A percentile compares a stretch with the other conserved stretches of the same genome.
Evolutionary conservation across 1,284 basidiomycete genomes (phyloP).

Genomic region (Irpex sp.): DNA sequence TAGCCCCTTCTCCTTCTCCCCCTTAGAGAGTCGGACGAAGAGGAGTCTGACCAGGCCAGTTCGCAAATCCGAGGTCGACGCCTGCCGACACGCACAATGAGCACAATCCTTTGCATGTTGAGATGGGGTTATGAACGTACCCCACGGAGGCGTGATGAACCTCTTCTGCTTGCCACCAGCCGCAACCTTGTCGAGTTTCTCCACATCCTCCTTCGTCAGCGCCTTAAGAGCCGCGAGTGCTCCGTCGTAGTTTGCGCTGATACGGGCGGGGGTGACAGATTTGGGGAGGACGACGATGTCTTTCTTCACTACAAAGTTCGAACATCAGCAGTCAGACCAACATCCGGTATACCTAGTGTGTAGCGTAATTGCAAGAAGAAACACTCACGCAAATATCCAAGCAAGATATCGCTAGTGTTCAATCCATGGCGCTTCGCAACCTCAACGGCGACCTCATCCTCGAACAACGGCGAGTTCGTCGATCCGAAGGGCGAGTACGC

Average conservation of each 20-base stretch:
- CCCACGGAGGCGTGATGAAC: constrained; percentile 67
- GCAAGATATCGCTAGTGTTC: constrained; percentile 58
- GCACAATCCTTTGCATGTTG: constrained; percentile 10
- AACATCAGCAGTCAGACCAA: too few species aligned
- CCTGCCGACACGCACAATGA: constrained; percentile 32
- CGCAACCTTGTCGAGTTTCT: constrained; percentile 61
- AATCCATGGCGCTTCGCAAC: constrained; percentile 63
- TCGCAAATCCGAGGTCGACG: constrained; percentile 64
- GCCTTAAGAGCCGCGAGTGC: constrained; percentile 44
- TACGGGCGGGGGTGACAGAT: constrained; percentile 73
- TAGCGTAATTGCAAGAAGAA: constrained; percentile 4
- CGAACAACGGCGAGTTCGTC: constrained; percentile 63
- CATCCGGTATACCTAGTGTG: too few species aligned
- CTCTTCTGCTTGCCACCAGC: constrained; percentile 66
- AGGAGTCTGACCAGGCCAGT: constrained; percentile 40
- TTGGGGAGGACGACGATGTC: constrained; percentile 70
- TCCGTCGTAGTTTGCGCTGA: constrained; percentile 65
- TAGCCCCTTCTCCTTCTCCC: not conserved
- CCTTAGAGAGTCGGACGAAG: not conserved
- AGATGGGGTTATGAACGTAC: constrained; percentile 33
- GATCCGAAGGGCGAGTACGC: constrained; percentile 87
- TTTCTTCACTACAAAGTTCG: constrained; percentile 47
- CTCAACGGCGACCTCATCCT: constrained; percentile 61
- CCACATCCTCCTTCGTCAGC: constrained; percentile 59
- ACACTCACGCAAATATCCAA: constrained; percentile 60